Evolutionary conservation across 352 stramenopile species (phyloP), one percentile per base, ranked within the genome.

Genomic region (Pelagophyceae sp.): DNA sequence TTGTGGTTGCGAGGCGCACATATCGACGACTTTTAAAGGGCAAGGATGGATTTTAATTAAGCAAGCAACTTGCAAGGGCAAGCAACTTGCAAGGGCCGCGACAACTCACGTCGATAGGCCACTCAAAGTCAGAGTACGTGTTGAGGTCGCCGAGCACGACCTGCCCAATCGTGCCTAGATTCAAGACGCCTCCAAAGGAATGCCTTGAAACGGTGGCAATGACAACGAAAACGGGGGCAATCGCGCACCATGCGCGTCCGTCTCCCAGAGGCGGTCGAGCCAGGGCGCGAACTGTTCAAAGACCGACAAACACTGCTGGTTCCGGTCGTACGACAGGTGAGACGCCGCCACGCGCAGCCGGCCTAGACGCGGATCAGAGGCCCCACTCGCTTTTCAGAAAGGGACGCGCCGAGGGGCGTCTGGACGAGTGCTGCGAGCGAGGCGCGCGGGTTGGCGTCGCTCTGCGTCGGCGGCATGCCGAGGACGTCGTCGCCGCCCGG

Each of bases 91-190:
- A n/a, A n/a, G n/a, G n/a, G n/a, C n/a, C n/a, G n/a, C n/a, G n/a
- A n/a, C n/a, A n/a, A n/a, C n/a, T n/a, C n/a, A n/a, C n/a, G 35
- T 72, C 63, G 11, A 35, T 38, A 3, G 63, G 63, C 63, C 63
- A 72, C 63, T 72, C 63, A 32, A 33, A 72, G 63, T 72, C 63
- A 1, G 63, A 32, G 35, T 72, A 72, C 31, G 35, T 72, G 35
- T 72, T 72, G 63, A 72, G 63, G 63, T 72, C 63, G 31, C 63
- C 63, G 31, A 72, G 11, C 5, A 72, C 6, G 19, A 72, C 63
- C 63, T 72, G 63, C 29, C 31, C 31, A 15, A 72, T 5, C 6
- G 29, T 45, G 6, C 40, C n/a, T n/a, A n/a, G n/a, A n/a, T n/a
- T n/a, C n/a, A n/a, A n/a, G n/a, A n/a, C n/a, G n/a, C n/a, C n/a